Conservation (phyloP, 2,329 filamentous ascomycete species). For the Aspergillus texensis region DNA sequence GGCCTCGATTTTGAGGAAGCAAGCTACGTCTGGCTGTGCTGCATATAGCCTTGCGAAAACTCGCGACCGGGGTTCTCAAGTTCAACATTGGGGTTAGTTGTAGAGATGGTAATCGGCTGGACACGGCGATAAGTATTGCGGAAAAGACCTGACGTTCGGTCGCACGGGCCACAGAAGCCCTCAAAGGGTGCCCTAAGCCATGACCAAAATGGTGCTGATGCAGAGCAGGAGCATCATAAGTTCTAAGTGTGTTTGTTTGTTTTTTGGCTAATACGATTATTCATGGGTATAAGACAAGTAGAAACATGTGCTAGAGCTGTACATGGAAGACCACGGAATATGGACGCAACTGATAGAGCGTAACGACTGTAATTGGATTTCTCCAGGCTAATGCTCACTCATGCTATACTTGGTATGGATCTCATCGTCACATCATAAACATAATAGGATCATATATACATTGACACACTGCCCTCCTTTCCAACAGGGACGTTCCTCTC, state of each 20-base stretch:
- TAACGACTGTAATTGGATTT: constrained; percentile 18
- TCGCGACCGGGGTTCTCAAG: constrained; percentile 17
- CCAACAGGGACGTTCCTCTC: constrained; percentile 6
- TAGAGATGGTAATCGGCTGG: background rate
- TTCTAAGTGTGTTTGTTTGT: background rate
- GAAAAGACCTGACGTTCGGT: constrained; percentile 24
- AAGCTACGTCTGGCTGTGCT: constrained; percentile 9
- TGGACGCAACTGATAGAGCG: background rate
- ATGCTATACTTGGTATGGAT: constrained; percentile 12
- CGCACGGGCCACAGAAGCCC: constrained; percentile 36
- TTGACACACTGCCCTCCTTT: constrained; percentile 7
- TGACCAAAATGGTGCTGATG: background rate
- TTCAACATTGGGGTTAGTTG: constrained; percentile 29
- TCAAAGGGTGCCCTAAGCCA: constrained; percentile 26
- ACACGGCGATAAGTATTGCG: constrained; percentile 8
- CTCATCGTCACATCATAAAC: constrained; percentile 28
- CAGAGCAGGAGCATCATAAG: background rate
- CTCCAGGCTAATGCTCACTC: constrained; percentile 8
- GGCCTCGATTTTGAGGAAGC: constrained; percentile 22
- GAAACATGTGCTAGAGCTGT: background rate
- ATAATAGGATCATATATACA: constrained; percentile 26
- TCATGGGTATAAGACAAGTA: background rate
- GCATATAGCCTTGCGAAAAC: constrained; percentile 24
- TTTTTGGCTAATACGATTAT: background rate
- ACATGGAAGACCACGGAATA: background rate